Percentiles rank a stretch among this genome's conserved stretches.
phyloP scores from a whole-genome alignment of 306 rosid genomes.

The Vigna unguiculata region DNA sequence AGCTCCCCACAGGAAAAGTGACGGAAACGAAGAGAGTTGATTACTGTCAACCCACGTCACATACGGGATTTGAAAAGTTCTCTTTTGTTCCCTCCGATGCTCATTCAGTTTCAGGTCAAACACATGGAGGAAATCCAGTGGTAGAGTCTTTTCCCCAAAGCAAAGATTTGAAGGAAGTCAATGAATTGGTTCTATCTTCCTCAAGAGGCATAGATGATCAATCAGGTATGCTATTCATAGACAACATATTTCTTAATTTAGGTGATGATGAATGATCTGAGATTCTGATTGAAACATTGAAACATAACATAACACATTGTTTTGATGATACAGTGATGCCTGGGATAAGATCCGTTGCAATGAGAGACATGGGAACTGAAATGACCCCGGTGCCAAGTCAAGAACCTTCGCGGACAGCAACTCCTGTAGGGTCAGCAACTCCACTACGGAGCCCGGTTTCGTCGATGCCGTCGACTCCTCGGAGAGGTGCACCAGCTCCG shows the following conservation, averaged over 20 bases:
- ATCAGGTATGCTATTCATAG: slow-evolving; percentile 62
- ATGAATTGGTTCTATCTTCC: slow-evolving; percentile 45
- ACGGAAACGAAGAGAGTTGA: slow-evolving; percentile 80
- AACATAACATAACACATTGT: slow-evolving; percentile 18
- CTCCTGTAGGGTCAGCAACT: slow-evolving; percentile 83
- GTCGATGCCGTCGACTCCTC: slow-evolving; percentile 87
- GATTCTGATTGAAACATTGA: slow-evolving; percentile 4
- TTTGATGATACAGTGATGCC: slow-evolving; percentile 62
- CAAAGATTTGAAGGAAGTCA: slow-evolving; percentile 68
- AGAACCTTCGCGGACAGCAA: slow-evolving; percentile 93
- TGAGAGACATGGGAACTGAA: slow-evolving; percentile 99
- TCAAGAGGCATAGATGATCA: slow-evolving; percentile 53
- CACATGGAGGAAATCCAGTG: slow-evolving; percentile 52
- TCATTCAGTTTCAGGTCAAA: slow-evolving; percentile 54
- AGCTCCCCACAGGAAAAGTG: slow-evolving; percentile 50
- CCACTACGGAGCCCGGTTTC: slow-evolving; percentile 86
- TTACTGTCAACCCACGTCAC: slow-evolving; percentile 69
- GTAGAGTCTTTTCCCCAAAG: slow-evolving; percentile 62
- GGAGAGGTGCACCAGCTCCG: slow-evolving; percentile 75
- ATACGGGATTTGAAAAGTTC: slow-evolving; percentile 72
- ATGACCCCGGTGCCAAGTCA: slow-evolving; percentile 94
- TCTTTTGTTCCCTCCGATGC: slow-evolving; percentile 65
- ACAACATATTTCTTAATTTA: no score
- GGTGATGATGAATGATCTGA: slow-evolving; percentile 22
- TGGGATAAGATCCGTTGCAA: slow-evolving; percentile 85